Evolutionary conservation across 2,329 filamentous ascomycete species (phyloP).

Genomic region (Botryosphaeria dothidea): DNA sequence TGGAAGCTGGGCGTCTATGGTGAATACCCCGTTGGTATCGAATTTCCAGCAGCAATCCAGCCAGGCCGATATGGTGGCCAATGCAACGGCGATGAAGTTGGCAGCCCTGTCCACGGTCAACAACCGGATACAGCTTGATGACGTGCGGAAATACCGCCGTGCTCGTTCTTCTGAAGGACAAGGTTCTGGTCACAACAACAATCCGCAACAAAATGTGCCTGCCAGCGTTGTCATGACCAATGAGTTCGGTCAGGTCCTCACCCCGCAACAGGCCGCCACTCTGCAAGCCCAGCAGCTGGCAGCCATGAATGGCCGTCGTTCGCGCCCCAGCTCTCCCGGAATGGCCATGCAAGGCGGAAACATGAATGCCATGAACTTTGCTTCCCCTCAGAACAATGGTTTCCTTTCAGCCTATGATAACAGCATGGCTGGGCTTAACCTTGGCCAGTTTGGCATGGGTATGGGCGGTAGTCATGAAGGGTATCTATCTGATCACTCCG

Average conservation of each 20-base stretch:
- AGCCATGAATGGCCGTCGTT: conserved; percentile 76
- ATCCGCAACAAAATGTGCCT: conserved; percentile 38
- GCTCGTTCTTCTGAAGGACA: conserved; percentile 84
- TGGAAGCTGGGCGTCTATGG: conserved; percentile 97
- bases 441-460: conserved; percentile 66
- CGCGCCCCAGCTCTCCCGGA: conserved; percentile 86
- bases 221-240: conserved; percentile 92
- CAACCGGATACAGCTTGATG: conserved; percentile 94
- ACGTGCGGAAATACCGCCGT: conserved; percentile 93
- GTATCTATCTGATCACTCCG: conserved; percentile 91
- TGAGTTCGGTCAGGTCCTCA: conserved; percentile 85
- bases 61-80: conserved; percentile 97
- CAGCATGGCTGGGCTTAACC: conserved; percentile 66
- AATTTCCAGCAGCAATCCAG: conserved; percentile 69
- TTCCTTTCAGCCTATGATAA: conserved; percentile 88
- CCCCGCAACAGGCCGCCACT: conserved; percentile 53
- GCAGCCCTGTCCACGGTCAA: conserved; percentile 96
- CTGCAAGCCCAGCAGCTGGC: conserved; percentile 76
- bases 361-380: conserved; percentile 58
- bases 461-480: conserved; percentile 65
- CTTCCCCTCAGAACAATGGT: conserved; percentile 90
- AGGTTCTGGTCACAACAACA: conserved; percentile 56
- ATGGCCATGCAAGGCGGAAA: conserved; percentile 69
- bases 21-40: conserved; percentile 93
- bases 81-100: conserved; percentile 98